Evolutionary conservation across 257 asterid species (phyloP).

Genomic region (Euphrasia confusa): DNA sequence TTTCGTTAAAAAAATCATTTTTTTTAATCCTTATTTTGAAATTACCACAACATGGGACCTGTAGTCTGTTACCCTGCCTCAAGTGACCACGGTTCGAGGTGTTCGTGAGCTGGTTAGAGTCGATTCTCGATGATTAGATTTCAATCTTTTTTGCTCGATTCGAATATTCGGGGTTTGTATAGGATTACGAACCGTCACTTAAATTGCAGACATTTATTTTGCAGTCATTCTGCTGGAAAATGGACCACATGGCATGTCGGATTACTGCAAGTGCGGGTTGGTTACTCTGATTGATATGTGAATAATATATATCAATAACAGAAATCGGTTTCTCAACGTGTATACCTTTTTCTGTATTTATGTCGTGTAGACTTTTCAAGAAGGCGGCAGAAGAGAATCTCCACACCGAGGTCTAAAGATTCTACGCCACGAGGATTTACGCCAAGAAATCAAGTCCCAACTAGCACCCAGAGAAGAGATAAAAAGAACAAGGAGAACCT

Average conservation of each 20-base stretch:
- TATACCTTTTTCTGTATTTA: constrained; percentile 10
- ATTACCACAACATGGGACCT: not conserved
- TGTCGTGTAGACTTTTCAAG: constrained; percentile 61
- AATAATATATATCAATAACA: constrained; percentile 5
- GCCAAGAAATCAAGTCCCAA: constrained; percentile 57
- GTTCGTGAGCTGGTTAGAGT: constrained; percentile 11
- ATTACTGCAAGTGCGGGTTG: constrained; percentile 74
- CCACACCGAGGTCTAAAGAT: constrained; percentile 48
- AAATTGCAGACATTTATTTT: constrained; percentile 15
- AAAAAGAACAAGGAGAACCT: constrained; percentile 49
- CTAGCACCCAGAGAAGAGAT: constrained; percentile 53
- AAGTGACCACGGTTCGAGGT: not conserved
- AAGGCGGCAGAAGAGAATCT: constrained; percentile 50
- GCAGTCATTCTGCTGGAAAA: constrained; percentile 58
- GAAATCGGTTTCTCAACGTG: not conserved
- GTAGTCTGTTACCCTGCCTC: not conserved
- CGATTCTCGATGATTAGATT: not conserved
- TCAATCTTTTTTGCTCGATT: no score
- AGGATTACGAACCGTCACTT: constrained; percentile 2
- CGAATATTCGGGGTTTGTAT: not conserved
- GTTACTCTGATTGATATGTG: constrained; percentile 32
- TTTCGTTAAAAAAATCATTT: not conserved
- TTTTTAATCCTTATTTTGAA: not conserved
- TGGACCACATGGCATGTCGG: constrained; percentile 34
- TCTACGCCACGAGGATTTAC: constrained; percentile 63